Evolutionary conservation across 805 yeast genomes (phyloP).

Genomic region (Candida caryicola): DNA sequence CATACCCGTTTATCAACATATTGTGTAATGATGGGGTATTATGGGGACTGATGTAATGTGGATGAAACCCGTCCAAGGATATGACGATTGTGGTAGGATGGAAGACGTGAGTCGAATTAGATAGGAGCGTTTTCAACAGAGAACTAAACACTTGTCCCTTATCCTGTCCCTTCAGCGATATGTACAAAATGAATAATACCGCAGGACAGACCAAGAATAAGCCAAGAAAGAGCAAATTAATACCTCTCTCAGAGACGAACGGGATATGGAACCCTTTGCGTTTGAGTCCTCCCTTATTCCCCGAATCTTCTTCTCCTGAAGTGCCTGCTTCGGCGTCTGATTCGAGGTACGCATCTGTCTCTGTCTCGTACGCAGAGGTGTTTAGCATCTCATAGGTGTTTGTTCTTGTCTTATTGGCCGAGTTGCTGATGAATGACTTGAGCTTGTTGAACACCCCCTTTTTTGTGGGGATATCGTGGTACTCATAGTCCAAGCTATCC

Average conservation of each 20-base stretch:
- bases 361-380: background rate
- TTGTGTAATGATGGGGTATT: conserved; percentile 71
- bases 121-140: conserved; percentile 21
- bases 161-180: background rate
- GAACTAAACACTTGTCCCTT: background rate
- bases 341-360: conserved; percentile 1
- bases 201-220: background rate
- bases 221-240: conserved; percentile 6
- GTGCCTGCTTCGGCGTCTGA: conserved; percentile 5
- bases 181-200: conserved; percentile 1
- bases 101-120: conserved; percentile 67
- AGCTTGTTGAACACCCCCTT: background rate
- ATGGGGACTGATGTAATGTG: conserved; percentile 67
- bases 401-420: background rate
- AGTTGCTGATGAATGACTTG: background rate
- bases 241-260: conserved; percentile 13
- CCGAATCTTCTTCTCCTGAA: background rate
- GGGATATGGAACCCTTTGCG: conserved; percentile 25
- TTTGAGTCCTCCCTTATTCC: conserved; percentile 7
- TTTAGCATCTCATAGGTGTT: conserved; percentile 12
- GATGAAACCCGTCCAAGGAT: conserved; percentile 89
- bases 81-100: conserved; percentile 78
- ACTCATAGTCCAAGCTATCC: conserved; percentile 24
- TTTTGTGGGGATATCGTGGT: conserved; percentile 3
- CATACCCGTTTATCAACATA: conserved; percentile 50